Conservation (phyloP, 495 filamentous ascomycete species). For the Daldinia vernicosa region DNA sequence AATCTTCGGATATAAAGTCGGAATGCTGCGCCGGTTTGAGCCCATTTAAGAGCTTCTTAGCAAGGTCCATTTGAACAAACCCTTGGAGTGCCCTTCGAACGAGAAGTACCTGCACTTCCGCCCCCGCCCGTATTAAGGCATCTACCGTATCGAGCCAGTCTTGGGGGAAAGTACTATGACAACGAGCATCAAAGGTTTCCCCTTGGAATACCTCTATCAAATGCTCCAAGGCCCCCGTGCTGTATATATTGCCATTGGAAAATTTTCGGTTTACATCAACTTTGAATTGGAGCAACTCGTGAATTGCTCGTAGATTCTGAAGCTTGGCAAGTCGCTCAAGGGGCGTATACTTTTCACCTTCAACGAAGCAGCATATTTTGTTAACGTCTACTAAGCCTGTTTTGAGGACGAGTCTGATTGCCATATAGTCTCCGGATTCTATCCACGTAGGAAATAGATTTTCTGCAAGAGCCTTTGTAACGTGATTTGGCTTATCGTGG, state of each 20-base stretch:
- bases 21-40: slow-evolving; percentile 2
- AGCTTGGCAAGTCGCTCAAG: slow-evolving; percentile 23
- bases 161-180: slow-evolving; percentile 1
- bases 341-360: slow-evolving; percentile 9
- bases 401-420: slow-evolving; percentile 9
- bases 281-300: slow-evolving; percentile 14
- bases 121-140: slow-evolving; percentile 14
- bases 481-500: not conserved
- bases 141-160: slow-evolving; percentile 19
- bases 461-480: slow-evolving; percentile 20
- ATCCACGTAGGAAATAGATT: slow-evolving; percentile 29
- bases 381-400: slow-evolving; percentile 17
- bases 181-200: too few species aligned
- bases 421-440: slow-evolving; percentile 11
- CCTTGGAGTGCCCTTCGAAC: not conserved
- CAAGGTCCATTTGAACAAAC: slow-evolving; percentile 18
- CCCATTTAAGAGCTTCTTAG: not conserved
- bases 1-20: not conserved
- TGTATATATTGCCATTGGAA: not conserved
- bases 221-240: not conserved
- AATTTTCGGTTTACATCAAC: slow-evolving; percentile 12
- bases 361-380: slow-evolving; percentile 10
- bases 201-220: too few species aligned
- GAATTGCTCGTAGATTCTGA: slow-evolving; percentile 13
- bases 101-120: not conserved